Evolutionary conservation across 257 asterid species (phyloP), one percentile per base, ranked within the genome.

Genomic region (Verbascum thapsus): DNA sequence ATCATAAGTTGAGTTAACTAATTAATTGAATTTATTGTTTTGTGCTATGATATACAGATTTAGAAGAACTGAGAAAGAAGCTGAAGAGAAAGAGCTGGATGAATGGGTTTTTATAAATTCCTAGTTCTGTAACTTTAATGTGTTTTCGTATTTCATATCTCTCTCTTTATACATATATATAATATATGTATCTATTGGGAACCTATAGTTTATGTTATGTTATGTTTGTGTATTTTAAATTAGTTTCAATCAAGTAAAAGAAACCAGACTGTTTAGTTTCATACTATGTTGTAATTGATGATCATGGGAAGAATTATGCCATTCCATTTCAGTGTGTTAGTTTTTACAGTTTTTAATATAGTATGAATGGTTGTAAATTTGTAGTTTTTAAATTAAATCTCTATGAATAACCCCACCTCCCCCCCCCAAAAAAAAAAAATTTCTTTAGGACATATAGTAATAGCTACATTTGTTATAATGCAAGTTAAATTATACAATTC

Each of bases 1-100:
- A 5, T 26, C 32, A 26, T 26, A 26, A 26, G 32, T 26, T 26
- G 32, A 26, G 32, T 26, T 26, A 26, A 18, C 59, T 8, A 49
- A 50, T 7, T 8, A 49, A 50, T 7, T 23, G 4, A 22, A 49
- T 19, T 53, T 0, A 23, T 60, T 34, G 20, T 19, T 61, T 56
- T 42, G 17, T 49, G 50, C 15, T 15, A 40, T 63, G 19, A 4
- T 26, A 2, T n/a, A 13, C 81, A 76, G 81, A 76, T 72, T 19
- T 68, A 60, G 70, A 59, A 57, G 70, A 63, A 57, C 1, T 23
- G 70, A 30, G 48, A 59, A 67, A 44, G 67, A 1, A 26, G 49
- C 1, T 56, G 65, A 12, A 61, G 59, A 5, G 56, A 47, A 44
- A 10, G 44, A 44, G 17, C 12, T 4, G 15, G 64, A 8, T 22